Percentiles rank a stretch among this genome's conserved stretches.
Evolutionary conservation across 1,284 basidiomycete genomes (phyloP).

Genomic region (Microbotryum violaceum): DNA sequence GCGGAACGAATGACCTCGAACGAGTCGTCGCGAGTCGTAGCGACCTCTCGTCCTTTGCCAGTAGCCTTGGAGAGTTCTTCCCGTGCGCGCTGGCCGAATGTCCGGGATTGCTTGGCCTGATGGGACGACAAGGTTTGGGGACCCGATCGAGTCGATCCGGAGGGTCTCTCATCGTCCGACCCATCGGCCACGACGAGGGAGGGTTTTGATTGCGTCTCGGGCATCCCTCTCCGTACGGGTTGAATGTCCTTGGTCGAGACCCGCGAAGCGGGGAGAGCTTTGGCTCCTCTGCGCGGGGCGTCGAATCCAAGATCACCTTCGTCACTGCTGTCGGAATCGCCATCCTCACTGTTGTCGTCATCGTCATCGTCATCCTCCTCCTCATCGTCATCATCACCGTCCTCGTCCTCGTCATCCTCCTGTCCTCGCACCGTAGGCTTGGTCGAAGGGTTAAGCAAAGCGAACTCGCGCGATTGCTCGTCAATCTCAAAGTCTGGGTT

Average conservation of each 20-base stretch:
- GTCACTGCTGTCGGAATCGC: conserved; percentile 24
- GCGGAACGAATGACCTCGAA: conserved; percentile 24
- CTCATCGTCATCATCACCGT: conserved; percentile 48
- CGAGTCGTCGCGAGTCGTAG: background rate
- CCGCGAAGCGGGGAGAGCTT: too few relatives aligned
- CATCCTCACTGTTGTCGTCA: conserved; percentile 43
- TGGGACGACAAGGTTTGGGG: conserved; percentile 19
- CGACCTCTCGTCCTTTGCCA: background rate
- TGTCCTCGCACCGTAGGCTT: conserved; percentile 47
- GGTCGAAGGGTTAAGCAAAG: conserved; percentile 77
- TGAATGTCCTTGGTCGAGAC: too few relatives aligned
- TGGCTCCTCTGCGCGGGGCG: conserved; percentile 4
- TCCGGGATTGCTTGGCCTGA: conserved; percentile 9
- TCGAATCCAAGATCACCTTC: conserved; percentile 42
- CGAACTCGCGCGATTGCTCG: conserved; percentile 75
- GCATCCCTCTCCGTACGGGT: background rate
- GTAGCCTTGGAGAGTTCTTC: conserved; percentile 13
- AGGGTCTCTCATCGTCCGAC: conserved; percentile 21
- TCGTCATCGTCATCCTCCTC: conserved; percentile 49
- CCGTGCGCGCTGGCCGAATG: conserved; percentile 28
- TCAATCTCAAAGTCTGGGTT: conserved; percentile 94
- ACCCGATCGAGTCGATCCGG: conserved; percentile 4
- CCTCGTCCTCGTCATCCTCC: conserved; percentile 42
- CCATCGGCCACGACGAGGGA: conserved; percentile 25
- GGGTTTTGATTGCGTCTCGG: conserved; percentile 22